Evolutionary conservation across 179 eudicot species (phyloP).

Genomic region (Gypsophila paniculata): DNA sequence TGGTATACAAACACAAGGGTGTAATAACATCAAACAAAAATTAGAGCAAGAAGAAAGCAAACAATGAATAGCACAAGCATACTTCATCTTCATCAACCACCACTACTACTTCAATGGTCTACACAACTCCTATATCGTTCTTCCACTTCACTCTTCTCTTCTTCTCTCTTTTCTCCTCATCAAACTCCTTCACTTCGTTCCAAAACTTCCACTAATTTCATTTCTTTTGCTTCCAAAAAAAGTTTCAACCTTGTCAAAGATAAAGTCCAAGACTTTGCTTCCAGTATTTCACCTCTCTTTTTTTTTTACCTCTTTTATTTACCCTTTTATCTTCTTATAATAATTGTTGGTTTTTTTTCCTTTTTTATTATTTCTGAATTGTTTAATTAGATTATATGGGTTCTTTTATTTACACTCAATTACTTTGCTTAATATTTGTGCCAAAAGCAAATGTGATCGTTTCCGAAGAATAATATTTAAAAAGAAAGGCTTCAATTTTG

Average conservation of each 20-base stretch:
- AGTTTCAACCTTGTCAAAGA: slow-evolving; percentile 26
- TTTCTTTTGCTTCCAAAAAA: slow-evolving; percentile 39
- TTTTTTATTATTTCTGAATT: too few relatives aligned
- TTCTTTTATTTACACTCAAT: too few relatives aligned
- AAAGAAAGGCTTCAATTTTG: too few relatives aligned
- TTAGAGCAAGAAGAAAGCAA: not conserved
- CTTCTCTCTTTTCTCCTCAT: slow-evolving; percentile 11
- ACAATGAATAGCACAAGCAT: slow-evolving; percentile 10
- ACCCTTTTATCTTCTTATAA: not conserved
- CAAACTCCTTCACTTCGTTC: slow-evolving; percentile 1
- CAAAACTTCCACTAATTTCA: slow-evolving; percentile 6
- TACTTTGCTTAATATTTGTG: too few relatives aligned
- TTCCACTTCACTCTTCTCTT: slow-evolving; percentile 8
- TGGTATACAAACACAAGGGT: too few relatives aligned
- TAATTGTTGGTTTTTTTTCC: too few relatives aligned
- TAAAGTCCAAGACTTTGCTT: slow-evolving; percentile 41
- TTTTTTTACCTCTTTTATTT: not conserved
- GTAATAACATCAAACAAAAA: too few relatives aligned
- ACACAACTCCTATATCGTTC: not conserved
- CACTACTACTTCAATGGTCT: not conserved
- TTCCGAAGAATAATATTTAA: too few relatives aligned
- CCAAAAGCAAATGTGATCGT: too few relatives aligned
- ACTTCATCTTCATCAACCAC: slow-evolving; percentile 13
- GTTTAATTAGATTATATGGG: too few relatives aligned
- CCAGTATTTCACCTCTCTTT: slow-evolving; percentile 32